A percentile compares a stretch with the other conserved stretches of the same genome.
phyloP scores from a whole-genome alignment of 805 yeast species.

The Grigorovia transvaalensis region DNA sequence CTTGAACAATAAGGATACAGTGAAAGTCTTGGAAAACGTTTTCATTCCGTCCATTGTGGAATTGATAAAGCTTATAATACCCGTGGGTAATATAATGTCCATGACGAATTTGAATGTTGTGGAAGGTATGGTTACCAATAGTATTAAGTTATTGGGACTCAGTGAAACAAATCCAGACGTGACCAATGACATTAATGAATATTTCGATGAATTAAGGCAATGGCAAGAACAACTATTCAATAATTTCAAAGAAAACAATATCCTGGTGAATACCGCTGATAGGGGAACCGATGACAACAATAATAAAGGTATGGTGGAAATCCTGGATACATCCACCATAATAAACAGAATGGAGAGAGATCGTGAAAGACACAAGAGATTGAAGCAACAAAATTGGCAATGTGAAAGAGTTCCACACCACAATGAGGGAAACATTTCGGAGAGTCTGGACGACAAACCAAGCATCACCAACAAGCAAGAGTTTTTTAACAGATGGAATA shows the following conservation, averaged over 20 bases:
- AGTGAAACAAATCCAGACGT: neutral
- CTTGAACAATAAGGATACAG: neutral
- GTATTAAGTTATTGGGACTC: neutral
- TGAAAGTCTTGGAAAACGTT: neutral
- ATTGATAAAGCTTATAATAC: constrained; percentile 1
- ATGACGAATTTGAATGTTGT: constrained; percentile 1
- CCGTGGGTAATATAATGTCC: constrained; percentile 1
- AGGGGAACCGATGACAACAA: neutral
- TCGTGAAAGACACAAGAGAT: constrained; percentile 78
- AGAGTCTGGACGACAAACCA: neutral
- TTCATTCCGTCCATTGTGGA: constrained; percentile 2
- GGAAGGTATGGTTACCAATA: neutral
- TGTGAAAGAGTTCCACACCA: constrained; percentile 15
- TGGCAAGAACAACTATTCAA: neutral
- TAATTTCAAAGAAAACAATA: neutral
- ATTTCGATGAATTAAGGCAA: neutral
- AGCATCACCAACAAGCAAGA: constrained; percentile 14
- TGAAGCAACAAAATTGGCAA: constrained; percentile 74
- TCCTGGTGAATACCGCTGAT: neutral
- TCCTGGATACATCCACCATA: constrained; percentile 39
- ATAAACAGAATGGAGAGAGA: constrained; percentile 83
- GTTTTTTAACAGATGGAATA: constrained; percentile 3
- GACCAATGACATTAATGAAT: neutral
- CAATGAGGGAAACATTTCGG: no score
- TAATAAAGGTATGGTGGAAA: neutral